Conservation (phyloP, 306 rosid species). For the Trifolium pratense region DNA sequence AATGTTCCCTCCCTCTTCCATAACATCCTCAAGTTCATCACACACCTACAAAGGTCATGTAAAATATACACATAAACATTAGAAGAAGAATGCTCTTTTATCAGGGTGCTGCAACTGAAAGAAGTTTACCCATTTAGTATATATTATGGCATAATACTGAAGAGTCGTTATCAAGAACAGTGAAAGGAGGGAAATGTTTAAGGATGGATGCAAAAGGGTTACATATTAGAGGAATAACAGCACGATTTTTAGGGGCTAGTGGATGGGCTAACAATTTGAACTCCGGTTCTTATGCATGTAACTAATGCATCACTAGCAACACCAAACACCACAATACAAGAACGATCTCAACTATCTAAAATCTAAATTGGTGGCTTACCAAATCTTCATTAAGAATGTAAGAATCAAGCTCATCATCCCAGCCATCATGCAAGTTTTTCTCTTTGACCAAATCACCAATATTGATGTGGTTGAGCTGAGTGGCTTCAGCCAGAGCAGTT, state of each 20-base stretch:
- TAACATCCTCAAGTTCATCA: constrained; percentile 85
- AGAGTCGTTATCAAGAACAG: not conserved
- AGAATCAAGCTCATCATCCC: constrained; percentile 84
- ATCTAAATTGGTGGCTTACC: constrained; percentile 44
- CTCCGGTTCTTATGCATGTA: not conserved
- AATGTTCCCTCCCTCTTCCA: constrained; percentile 84
- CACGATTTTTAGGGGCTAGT: not conserved
- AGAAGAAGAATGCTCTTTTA: not conserved
- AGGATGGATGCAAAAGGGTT: not conserved
- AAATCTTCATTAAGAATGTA: constrained; percentile 81
- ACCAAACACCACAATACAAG: not conserved
- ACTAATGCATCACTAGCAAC: not conserved
- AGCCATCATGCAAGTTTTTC: constrained; percentile 87
- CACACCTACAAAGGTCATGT: constrained; percentile 63
- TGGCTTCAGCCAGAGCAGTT: constrained; percentile 69
- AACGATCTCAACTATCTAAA: not conserved
- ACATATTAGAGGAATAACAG: not conserved
- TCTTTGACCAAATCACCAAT: constrained; percentile 82
- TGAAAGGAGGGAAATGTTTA: not conserved
- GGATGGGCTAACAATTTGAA: constrained; percentile 8
- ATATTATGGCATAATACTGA: not conserved
- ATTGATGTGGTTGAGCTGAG: constrained; percentile 67
- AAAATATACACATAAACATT: not conserved
- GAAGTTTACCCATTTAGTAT: not conserved
- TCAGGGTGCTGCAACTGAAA: not conserved